Evolutionary conservation across 164 flowering plant genomes (phyloP).

Genomic region (Annona cherimola): DNA sequence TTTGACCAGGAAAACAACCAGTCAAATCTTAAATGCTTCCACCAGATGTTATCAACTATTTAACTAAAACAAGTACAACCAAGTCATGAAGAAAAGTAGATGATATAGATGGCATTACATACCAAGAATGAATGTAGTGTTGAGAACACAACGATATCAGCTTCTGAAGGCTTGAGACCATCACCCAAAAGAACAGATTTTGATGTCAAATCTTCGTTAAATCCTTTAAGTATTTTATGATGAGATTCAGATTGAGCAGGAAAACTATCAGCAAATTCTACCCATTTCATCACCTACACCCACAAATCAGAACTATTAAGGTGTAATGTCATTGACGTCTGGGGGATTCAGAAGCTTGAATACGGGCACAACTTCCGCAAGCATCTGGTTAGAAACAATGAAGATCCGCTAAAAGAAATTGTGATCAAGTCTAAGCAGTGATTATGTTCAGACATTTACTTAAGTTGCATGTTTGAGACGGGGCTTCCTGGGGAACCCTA

Average conservation of each 20-base stretch:
- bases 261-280: constrained; percentile 52
- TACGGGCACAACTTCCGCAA: not conserved
- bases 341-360: not conserved
- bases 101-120: constrained; percentile 14
- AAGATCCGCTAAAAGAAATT: too few relatives aligned
- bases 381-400: too few relatives aligned
- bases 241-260: constrained; percentile 36
- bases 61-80: not conserved
- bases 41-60: too few relatives aligned
- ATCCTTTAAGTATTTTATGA: constrained; percentile 27
- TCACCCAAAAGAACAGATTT: constrained; percentile 66
- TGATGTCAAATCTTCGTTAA: constrained; percentile 51
- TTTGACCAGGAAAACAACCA: too few relatives aligned
- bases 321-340: not conserved
- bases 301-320: not conserved
- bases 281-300: constrained; percentile 69
- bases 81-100: not conserved
- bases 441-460: too few relatives aligned
- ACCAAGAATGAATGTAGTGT: constrained; percentile 65
- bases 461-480: too few relatives aligned
- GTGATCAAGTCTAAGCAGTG: too few relatives aligned
- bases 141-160: constrained; percentile 64
- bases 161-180: constrained; percentile 68
- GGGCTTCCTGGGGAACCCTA: too few relatives aligned
- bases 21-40: too few relatives aligned